Evolutionary conservation across 2,329 filamentous ascomycete genomes (phyloP).

Genomic region (Phaeophleospora eucalypticola): DNA sequence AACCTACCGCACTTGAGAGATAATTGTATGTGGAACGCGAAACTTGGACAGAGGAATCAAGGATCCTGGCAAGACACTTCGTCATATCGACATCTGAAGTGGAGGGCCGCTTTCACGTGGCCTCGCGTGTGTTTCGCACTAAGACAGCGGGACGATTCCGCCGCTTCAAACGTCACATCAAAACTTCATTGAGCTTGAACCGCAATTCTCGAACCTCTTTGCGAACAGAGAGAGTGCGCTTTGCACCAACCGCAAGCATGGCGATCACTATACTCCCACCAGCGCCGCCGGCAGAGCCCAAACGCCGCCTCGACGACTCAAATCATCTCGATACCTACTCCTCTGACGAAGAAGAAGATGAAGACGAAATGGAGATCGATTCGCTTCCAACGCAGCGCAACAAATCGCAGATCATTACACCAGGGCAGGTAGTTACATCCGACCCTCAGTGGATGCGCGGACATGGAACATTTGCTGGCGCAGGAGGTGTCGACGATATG

Average conservation of each 20-base stretch:
- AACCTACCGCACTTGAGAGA: no score
- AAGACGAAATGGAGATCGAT: conserved; percentile 42
- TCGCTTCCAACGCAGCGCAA: conserved; percentile 44
- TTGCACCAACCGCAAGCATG: conserved; percentile 39
- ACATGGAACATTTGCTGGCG: conserved; percentile 76
- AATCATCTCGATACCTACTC: conserved; percentile 23
- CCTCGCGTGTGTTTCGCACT: no score
- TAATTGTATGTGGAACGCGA: no score
- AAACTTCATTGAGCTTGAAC: not conserved
- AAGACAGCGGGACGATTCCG: not conserved
- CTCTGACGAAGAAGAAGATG: conserved; percentile 22
- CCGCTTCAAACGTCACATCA: not conserved
- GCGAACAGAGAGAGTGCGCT: not conserved
- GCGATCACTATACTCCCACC: conserved; percentile 58
- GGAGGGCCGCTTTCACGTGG: no score
- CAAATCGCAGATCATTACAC: conserved; percentile 66
- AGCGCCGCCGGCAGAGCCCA: conserved; percentile 35
- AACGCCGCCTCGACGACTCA: conserved; percentile 7
- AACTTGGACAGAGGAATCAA: no score
- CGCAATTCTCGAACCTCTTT: not conserved
- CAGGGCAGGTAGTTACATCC: conserved; percentile 80
- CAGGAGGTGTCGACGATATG: conserved; percentile 37
- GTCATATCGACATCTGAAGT: no score
- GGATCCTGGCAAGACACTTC: no score
- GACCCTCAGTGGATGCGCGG: conserved; percentile 98